Evolutionary conservation across 495 filamentous ascomycete genomes (phyloP).

Genomic region (Pyrenopolyporus hunteri): DNA sequence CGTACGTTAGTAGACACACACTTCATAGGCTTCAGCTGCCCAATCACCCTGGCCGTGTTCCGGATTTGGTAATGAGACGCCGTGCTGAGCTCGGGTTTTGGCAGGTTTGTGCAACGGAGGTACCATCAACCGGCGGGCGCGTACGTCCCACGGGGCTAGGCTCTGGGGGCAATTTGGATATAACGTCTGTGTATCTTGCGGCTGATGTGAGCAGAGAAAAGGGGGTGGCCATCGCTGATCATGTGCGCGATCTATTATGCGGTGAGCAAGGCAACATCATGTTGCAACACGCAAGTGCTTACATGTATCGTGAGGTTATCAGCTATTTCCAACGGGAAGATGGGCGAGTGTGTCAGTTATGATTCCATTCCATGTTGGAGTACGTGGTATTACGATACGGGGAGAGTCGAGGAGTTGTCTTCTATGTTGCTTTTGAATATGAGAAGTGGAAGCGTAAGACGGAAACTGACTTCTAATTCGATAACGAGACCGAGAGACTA

Average conservation of each 20-base stretch:
- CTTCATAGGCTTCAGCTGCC: conserved; percentile 12
- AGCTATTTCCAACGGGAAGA: no score
- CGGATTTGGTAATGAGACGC: conserved; percentile 24
- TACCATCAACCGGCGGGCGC: conserved; percentile 10
- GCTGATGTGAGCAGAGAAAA: conserved; percentile 35
- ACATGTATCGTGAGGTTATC: conserved; percentile 33
- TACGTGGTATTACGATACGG: no score
- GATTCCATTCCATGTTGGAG: no score
- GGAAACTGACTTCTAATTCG: no score
- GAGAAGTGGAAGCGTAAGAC: no score
- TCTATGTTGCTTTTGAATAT: no score
- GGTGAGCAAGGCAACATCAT: conserved; percentile 31
- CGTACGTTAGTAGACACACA: no score
- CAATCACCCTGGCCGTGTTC: conserved; percentile 22
- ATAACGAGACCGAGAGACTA: no score
- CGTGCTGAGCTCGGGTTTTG: conserved; percentile 18
- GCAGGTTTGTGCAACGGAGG: conserved; percentile 27
- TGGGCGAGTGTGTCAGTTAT: no score
- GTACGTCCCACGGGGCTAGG: conserved; percentile 9
- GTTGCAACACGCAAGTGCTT: conserved; percentile 35
- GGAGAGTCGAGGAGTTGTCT: no score
- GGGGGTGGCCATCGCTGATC: conserved; percentile 34
- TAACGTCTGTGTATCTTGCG: conserved; percentile 21
- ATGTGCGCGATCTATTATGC: conserved; percentile 35
- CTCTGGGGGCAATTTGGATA: conserved; percentile 22